phyloP scores from a whole-genome alignment of 495 filamentous ascomycete species.

The Xylaria venustula region DNA sequence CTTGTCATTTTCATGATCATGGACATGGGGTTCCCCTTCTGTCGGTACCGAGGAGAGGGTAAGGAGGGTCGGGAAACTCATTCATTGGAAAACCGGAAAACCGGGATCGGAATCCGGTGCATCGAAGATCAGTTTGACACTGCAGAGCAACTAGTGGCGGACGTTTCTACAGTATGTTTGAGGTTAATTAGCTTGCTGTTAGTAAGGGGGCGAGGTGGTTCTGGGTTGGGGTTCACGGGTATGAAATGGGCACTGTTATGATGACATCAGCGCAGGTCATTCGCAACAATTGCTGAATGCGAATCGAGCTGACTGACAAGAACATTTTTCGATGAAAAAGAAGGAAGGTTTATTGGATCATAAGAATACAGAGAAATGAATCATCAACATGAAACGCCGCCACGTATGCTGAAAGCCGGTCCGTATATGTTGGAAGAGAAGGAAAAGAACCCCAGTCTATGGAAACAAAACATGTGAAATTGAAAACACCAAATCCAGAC shows the following conservation, averaged over 20 bases:
- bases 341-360: neutral
- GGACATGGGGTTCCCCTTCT: neutral
- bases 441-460: neutral
- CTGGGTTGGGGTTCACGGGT: neutral
- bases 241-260: neutral
- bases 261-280: neutral
- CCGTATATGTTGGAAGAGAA: neutral
- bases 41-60: neutral
- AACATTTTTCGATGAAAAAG: neutral
- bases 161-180: too few species aligned
- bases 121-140: too few species aligned
- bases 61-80: neutral
- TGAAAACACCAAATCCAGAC: neutral
- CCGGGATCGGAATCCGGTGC: too few species aligned
- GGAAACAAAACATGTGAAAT: neutral
- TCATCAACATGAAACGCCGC: conserved; percentile 9
- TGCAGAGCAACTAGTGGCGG: too few species aligned
- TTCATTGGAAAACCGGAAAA: too few species aligned
- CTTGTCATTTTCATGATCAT: neutral
- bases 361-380: neutral
- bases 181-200: too few species aligned
- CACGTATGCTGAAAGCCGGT: neutral
- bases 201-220: neutral
- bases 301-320: neutral
- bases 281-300: neutral